Base-by-base conservation (phyloP, 257 asterid species). In the Nicotiana sylvestris region DNA sequence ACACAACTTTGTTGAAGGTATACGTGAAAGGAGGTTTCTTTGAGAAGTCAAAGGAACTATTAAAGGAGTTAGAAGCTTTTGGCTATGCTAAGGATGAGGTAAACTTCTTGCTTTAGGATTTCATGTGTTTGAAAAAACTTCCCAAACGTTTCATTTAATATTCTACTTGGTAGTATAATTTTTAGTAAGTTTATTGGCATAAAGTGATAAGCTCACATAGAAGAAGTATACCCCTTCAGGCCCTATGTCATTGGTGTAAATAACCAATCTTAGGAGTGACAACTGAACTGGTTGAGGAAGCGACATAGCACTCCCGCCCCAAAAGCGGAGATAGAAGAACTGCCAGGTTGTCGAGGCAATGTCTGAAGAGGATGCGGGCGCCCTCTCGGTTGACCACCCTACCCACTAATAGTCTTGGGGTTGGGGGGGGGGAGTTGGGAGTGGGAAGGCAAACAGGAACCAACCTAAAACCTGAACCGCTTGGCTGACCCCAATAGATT, bases 41-140 rank as follows among this genome's bases (percentile, higher is more conserved):
- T 89, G 98, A 92, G 84, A 94, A 93, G 89, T 91, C 99, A 74
- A 93, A 97, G 86, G 92, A 88, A 86, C 88, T 96, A 51, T 84
- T 96, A 79, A 86, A 86, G 85, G 96, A 96, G 86, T 86, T 96
- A 89, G 92, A 93, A 83, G 87, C 88, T 85, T 82, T 90, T 85
- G 98, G 98, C 78, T 91, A 91, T 79, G 98, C 97, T 80, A 92
- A 89, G 82, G 94, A 94, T 90, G 99, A 96, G 99, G 99, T 95
- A 88, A 80, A 65, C 81, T 21, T 18, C 29, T 67, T 13, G 5
- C 53, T 7, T 29, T 33, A 8, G 18, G 56, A 53, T 51, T 62
- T 82, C 29, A 29, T 79, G 43, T 55, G 65, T 70, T 83, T 81
- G 21, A 57, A 83, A 81, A 49, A 49, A 6, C 62, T 74, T 49